Evolutionary conservation across 2,329 filamentous ascomycete species (phyloP).

Genomic region (Pestalotiopsis sp.): DNA sequence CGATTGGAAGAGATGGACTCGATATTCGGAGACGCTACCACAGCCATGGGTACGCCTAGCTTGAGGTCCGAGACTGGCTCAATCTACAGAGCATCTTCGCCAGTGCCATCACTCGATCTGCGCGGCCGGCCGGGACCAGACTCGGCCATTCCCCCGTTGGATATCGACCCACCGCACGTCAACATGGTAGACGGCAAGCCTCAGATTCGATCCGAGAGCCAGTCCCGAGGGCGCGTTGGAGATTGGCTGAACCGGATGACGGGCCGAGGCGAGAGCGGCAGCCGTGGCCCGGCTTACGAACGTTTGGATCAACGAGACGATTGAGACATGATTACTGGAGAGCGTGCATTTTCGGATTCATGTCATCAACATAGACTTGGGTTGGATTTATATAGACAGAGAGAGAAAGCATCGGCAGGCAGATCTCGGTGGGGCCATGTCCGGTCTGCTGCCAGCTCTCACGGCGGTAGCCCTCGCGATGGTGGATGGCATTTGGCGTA

Average conservation of each 20-base stretch:
- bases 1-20: conserved; percentile 96
- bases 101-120: conserved; percentile 75
- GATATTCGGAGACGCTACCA: conserved; percentile 91
- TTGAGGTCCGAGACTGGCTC: conserved; percentile 78
- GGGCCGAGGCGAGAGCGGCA: conserved; percentile 35
- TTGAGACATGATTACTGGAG: conserved; percentile 19
- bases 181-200: conserved; percentile 49
- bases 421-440: background rate
- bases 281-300: conserved; percentile 37
- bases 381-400: conserved; percentile 10
- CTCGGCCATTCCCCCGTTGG: conserved; percentile 75
- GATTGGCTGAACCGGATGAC: conserved; percentile 51
- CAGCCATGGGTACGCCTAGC: conserved; percentile 75
- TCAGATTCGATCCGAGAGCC: conserved; percentile 35
- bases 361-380: conserved; percentile 21
- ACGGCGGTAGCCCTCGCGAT: background rate
- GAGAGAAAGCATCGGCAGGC: conserved; percentile 1
- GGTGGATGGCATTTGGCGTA: too few species aligned
- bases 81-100: conserved; percentile 77
- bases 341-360: conserved; percentile 11
- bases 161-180: conserved; percentile 77
- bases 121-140: conserved; percentile 62
- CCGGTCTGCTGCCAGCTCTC: background rate
- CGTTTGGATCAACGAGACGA: conserved; percentile 44
- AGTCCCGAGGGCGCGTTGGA: conserved; percentile 41